These are phyloP conservation scores for Beauveria australis DNA, from an alignment of 2,329 filamentous ascomycete species.

Conservation along the genomic window DNA sequence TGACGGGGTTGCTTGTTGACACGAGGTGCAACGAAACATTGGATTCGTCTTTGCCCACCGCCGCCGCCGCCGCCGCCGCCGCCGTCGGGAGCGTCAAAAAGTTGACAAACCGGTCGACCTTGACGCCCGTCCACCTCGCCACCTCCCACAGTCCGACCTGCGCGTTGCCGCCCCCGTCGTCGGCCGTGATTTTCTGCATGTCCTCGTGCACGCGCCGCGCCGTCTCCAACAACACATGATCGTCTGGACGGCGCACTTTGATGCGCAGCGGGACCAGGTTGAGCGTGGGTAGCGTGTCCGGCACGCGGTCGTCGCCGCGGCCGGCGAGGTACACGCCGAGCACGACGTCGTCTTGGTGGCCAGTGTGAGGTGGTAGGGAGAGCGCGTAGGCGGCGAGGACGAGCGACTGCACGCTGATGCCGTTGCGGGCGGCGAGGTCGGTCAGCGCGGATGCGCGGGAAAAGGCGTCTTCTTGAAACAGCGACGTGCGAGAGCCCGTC, in stretches of 20 bases:
- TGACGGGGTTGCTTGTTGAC: no score
- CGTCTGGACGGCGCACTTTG: conserved; percentile 13
- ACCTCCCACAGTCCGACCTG: conserved; percentile 63
- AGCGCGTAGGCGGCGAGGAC: conserved; percentile 32
- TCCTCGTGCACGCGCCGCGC: conserved; percentile 61
- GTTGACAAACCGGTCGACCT: conserved; percentile 69
- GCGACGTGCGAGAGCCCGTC: conserved; percentile 25
- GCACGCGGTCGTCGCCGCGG: conserved; percentile 44
- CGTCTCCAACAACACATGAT: conserved; percentile 34
- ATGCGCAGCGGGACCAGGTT: conserved; percentile 70
- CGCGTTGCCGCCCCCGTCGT: conserved; percentile 33
- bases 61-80: no score
- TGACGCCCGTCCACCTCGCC: conserved; percentile 62
- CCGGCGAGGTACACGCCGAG: conserved; percentile 83
- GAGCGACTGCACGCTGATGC: conserved; percentile 55
- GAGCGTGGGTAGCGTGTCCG: conserved; percentile 58
- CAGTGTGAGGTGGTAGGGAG: conserved; percentile 20
- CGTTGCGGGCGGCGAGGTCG: conserved; percentile 35
- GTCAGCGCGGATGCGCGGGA: not conserved
- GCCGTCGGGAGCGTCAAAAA: conserved; percentile 52
- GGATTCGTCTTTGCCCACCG: not conserved
- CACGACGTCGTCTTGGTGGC: conserved; percentile 32
- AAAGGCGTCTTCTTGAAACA: not conserved
- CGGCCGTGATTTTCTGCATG: conserved; percentile 48
- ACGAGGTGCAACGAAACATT: not conserved